Base-by-base conservation (phyloP, 148 eudicot species). In the Vaccinium darrowii region DNA sequence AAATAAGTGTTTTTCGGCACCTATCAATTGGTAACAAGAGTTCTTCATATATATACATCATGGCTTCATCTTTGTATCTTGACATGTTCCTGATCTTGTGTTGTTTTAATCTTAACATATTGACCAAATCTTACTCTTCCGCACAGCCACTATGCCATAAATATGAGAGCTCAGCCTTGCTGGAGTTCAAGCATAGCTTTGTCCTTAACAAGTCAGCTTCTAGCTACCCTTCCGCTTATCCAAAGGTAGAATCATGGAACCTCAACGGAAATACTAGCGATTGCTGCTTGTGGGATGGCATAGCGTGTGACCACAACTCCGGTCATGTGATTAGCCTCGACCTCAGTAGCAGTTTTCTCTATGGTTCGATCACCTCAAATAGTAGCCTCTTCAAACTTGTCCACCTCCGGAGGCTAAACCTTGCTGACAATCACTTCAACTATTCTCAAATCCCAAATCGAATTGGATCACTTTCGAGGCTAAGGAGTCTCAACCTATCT, bases 231-330 rank as follows among this genome's bases (percentile, higher is more conserved):
- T 82, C 15, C 5, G 76, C 84, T 9, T 82, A 86, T 21, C 71
- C 73, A 5, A 86, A 82, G 21, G 77, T 82, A 2, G 78, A 7
- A 19, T 82, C 47, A 4, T 82, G 88, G 85, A 86, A 79, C 15
- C 47, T 43, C 5, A 43, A 76, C 39, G 81, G 83, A 19, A 21
- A 3, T 49, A 36, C 6, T 25, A 30, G 18, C 12, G 72, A 85
- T 53, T 91, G 93, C 21, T 91, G 90, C 81, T 53, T 36, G 36
- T 90, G 90, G 91, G 91, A 91, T 53, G 90, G 91, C 15, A 92
- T 90, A 7, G 50, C 65, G 84, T 43, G 91, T 52, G 84, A 87
- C 30, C 14, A 85, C 51, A 16, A 67, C 2, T 90, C 47, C 5
- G 47, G 47, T 53, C 83, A 54, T 84, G 92, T 33, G 85, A 88